A percentile compares a stretch with the other conserved stretches of the same genome.
Conservation (phyloP, 768 basidiomycete species). For the Hericium alpestre region DNA sequence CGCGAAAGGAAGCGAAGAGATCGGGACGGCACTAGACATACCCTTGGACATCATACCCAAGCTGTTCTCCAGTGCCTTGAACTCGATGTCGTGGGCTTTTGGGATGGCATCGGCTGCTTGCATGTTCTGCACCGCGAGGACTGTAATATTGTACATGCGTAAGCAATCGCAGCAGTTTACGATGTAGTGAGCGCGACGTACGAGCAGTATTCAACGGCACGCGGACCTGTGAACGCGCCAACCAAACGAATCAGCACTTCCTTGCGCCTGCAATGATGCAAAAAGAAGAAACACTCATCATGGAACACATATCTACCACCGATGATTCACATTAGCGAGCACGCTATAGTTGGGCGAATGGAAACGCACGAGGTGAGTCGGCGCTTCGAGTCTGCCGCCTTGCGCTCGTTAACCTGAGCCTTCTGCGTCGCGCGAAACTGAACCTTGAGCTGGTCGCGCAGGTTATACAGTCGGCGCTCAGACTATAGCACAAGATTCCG, state of each 20-base stretch:
- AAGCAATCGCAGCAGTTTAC: background rate
- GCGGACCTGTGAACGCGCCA: conserved; percentile 47
- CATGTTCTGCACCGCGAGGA: conserved; percentile 89
- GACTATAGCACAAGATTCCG: conserved; percentile 15
- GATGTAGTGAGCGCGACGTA: conserved; percentile 10
- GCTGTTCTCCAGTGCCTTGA: conserved; percentile 73
- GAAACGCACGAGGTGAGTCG: conserved; percentile 65
- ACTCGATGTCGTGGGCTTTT: conserved; percentile 76
- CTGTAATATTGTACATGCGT: conserved; percentile 11
- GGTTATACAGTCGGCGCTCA: conserved; percentile 37
- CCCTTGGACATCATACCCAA: conserved; percentile 86
- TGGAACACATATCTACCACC: conserved; percentile 57
- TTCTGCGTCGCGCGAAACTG: conserved; percentile 52
- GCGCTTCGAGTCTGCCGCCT: conserved; percentile 70
- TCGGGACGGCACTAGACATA: conserved; percentile 15
- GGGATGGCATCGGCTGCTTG: conserved; percentile 65
- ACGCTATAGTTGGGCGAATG: conserved; percentile 14
- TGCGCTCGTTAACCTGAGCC: conserved; percentile 50
- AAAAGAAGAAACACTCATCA: conserved; percentile 38
- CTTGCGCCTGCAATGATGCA: conserved; percentile 25
- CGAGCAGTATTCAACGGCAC: conserved; percentile 74
- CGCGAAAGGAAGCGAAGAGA: background rate
- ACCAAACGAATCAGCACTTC: conserved; percentile 4
- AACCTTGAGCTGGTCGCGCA: conserved; percentile 44
- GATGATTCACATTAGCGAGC: background rate